These are phyloP conservation scores for Aspergillus tamarii DNA, from an alignment of 2,329 filamentous ascomycete genomes.

Conservation along the genomic window DNA sequence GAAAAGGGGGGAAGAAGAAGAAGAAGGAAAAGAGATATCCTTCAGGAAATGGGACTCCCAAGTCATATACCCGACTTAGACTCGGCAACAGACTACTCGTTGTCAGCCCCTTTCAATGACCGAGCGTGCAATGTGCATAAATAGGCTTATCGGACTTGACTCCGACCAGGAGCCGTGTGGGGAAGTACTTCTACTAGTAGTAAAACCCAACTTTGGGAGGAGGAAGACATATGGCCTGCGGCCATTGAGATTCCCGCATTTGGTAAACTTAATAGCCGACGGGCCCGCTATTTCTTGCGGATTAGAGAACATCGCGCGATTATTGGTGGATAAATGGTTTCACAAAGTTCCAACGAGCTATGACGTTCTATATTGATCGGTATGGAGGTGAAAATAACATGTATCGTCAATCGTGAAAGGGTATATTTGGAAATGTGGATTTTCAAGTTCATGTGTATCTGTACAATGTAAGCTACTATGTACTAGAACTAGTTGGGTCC, in stretches of 20 bases:
- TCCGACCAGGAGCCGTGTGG: constrained; percentile 16
- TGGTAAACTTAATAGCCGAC: constrained; percentile 31
- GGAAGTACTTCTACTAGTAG: neutral
- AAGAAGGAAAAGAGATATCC: neutral
- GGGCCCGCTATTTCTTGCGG: neutral
- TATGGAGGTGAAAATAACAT: neutral
- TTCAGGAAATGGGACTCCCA: neutral
- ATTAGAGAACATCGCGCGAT: constrained; percentile 13
- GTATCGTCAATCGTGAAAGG: neutral
- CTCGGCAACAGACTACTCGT: neutral
- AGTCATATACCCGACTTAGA: neutral
- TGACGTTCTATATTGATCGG: neutral
- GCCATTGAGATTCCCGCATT: constrained; percentile 14
- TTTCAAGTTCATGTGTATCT: neutral
- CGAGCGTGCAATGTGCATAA: neutral
- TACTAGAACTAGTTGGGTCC: no score
- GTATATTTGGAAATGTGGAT: neutral
- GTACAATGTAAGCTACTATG: no score
- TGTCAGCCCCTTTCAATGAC: neutral
- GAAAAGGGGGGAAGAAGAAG: neutral
- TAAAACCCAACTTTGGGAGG: neutral
- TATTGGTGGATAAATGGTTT: constrained; percentile 29
- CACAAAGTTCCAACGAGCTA: neutral
- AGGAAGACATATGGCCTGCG: neutral
- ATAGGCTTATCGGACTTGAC: constrained; percentile 14